Conservation (phyloP, 2,329 filamentous ascomycete species). For the Monilinia aucupariae region DNA sequence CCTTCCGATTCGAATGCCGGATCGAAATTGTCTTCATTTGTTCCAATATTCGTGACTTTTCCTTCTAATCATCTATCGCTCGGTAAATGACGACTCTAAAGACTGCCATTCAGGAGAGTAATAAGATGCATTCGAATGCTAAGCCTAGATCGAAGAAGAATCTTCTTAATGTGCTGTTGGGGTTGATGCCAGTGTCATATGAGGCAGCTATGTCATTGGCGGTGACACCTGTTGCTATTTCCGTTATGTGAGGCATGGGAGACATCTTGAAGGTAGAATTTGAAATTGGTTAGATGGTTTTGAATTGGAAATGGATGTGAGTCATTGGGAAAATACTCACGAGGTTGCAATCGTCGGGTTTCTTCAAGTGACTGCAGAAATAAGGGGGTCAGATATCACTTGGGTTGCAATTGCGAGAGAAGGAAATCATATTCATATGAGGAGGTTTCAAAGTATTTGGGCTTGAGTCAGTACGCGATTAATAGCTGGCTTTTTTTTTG, state of each 20-base stretch:
- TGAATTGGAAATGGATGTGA: neutral
- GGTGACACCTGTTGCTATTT: neutral
- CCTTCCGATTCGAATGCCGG: neutral
- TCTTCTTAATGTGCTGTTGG: neutral
- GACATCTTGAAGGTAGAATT: neutral
- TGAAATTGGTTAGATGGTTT: neutral
- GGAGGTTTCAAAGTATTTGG: too few relatives aligned
- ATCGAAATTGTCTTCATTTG: neutral
- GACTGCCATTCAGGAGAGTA: neutral
- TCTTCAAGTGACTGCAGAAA: neutral
- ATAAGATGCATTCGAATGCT: neutral
- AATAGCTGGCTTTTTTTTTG: too few relatives aligned
- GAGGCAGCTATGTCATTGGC: neutral
- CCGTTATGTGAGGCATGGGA: neutral
- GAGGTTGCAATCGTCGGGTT: neutral
- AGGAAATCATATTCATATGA: too few relatives aligned
- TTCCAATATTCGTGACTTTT: neutral
- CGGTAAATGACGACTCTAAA: neutral
- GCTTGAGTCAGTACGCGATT: too few relatives aligned
- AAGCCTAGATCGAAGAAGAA: neutral
- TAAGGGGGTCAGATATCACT: neutral
- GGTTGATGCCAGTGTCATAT: too few relatives aligned
- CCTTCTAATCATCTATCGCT: neutral
- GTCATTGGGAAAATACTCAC: neutral
- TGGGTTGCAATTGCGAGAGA: too few relatives aligned